Conservation (phyloP, 257 asterid species). For the Cruciata laevipes region DNA sequence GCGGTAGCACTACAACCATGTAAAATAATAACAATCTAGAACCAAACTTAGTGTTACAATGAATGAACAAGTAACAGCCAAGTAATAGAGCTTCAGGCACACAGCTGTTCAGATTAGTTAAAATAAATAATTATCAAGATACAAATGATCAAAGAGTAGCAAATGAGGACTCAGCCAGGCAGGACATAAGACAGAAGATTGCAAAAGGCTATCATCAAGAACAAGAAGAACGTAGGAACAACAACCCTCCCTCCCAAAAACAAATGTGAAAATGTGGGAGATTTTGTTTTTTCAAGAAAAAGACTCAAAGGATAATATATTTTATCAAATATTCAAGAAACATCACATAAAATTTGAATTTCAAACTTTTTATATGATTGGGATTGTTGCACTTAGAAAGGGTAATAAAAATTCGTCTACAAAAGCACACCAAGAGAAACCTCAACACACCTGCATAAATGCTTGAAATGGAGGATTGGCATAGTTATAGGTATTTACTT, state of each 20-base stretch:
- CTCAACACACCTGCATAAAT: constrained; percentile 55
- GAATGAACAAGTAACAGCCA: constrained; percentile 6
- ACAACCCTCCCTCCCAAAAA: too few relatives aligned
- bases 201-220: too few relatives aligned
- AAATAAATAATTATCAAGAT: too few relatives aligned
- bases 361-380: neutral
- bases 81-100: neutral
- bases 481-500: too few relatives aligned
- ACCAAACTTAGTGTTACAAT: neutral
- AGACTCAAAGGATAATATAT: neutral
- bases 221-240: too few relatives aligned
- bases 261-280: neutral
- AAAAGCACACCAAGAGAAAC: constrained; percentile 1
- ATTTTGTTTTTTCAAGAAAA: neutral
- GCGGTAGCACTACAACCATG: too few relatives aligned
- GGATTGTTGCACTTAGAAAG: neutral
- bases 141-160: too few relatives aligned
- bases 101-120: neutral
- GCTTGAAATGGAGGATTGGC: too few relatives aligned
- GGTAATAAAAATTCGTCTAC: neutral
- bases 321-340: neutral
- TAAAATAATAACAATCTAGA: too few relatives aligned
- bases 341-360: too few relatives aligned
- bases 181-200: too few relatives aligned
- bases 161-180: too few relatives aligned